Base-by-base conservation (phyloP, 2,329 filamentous ascomycete genomes). In the Pyricularia grisea region DNA sequence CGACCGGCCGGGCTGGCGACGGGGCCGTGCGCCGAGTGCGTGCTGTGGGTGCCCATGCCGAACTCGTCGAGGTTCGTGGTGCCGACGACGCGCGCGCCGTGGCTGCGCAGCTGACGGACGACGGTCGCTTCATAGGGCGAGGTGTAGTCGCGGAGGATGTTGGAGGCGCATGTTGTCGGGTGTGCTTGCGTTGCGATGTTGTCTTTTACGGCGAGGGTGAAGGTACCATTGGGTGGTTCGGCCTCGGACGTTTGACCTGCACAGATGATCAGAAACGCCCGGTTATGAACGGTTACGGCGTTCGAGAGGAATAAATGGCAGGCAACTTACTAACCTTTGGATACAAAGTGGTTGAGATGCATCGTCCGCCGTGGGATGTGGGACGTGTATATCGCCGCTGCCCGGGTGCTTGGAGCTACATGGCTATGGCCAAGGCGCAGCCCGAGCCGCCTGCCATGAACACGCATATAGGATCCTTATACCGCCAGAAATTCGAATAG, bases 11-110 rank as follows among this genome's bases (percentile, higher is more conserved):
- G 76, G 68, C 55, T 7, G 12, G 23, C 42, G 14, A 76, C 75
- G 61, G 73, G 66, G 14, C 77, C 77, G 33, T 71, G 71, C 11
- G 71, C 67, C 1, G 77, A 76, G 72, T 76, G 72, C 20, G 72
- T 68, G 68, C 70, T 77, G 75, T 79, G 77, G 67, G 76, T 77
- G 69, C 78, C 78, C 78, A 79, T 79, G 73, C 78, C 78, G 70
- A 79, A 79, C 73, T 79, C 95, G 79, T 98, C 94, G 83, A 97
- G 88, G 75, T 96, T 97, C 0, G 93, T 93, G 78, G 97, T 97
- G 3, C 90, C 91, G 1, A 88, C 83, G 1, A 94, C 78, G 3
- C 85, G 77, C 2, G 87, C 88, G 27, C 90, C 90, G 2, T 85
- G 82, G 42, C 81, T 76, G 68, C 86, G 84, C 58, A 97, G 83